Conservation (phyloP, 371 early-diverging fungal genomes). For the Batrachochytrium dendrobatidis region DNA sequence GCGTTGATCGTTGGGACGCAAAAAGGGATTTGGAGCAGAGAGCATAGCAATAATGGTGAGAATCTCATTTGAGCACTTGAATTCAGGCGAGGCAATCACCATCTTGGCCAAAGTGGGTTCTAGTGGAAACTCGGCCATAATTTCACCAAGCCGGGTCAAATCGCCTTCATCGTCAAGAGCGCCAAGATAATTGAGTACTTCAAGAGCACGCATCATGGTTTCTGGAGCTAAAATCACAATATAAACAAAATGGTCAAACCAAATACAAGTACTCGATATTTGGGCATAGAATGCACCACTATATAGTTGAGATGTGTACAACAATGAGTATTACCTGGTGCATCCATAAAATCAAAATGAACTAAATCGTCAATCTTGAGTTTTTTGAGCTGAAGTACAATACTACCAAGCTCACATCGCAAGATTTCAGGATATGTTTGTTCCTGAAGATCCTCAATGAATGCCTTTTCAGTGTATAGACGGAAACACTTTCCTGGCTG, state of each 20-base stretch:
- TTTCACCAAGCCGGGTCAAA: slow-evolving; percentile 69
- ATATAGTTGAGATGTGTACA: neutral
- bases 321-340: slow-evolving; percentile 63
- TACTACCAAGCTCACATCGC: slow-evolving; percentile 73
- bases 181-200: slow-evolving; percentile 81
- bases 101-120: slow-evolving; percentile 84
- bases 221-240: slow-evolving; percentile 54
- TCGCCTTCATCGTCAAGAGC: slow-evolving; percentile 83
- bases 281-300: neutral
- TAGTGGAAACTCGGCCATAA: slow-evolving; percentile 86
- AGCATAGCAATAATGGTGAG: slow-evolving; percentile 89
- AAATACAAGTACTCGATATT: neutral
- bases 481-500: slow-evolving; percentile 91
- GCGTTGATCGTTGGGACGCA: slow-evolving; percentile 83
- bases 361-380: slow-evolving; percentile 84
- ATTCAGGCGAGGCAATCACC: slow-evolving; percentile 73
- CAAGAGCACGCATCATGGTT: slow-evolving; percentile 85
- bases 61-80: slow-evolving; percentile 85
- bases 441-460: slow-evolving; percentile 69
- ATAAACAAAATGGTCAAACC: neutral
- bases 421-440: slow-evolving; percentile 88
- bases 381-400: slow-evolving; percentile 81
- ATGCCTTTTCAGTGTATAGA: slow-evolving; percentile 84
- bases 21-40: slow-evolving; percentile 81
- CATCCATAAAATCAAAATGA: slow-evolving; percentile 92